Evolutionary conservation across 2,329 filamentous ascomycete species (phyloP), one percentile per base, ranked within the genome.

Genomic region (Coniochaeta sp.): DNA sequence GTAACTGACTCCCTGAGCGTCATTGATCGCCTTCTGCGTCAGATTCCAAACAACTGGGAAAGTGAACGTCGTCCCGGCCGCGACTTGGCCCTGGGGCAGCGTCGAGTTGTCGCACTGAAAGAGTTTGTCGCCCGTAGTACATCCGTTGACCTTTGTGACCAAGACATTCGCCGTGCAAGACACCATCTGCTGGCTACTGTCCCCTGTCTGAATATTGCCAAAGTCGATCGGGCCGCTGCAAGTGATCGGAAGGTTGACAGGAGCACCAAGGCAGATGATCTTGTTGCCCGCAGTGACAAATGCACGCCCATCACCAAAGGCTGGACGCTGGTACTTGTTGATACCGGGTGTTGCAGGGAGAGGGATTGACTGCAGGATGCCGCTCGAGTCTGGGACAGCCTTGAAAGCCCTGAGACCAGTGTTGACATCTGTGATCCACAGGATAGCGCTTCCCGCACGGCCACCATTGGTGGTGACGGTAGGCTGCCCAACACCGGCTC

Each of bases 21-120:
- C 56, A n/a, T 57, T 53, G 22, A 64, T 53, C 4, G 57, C 54
- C 22, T 57, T 52, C 30, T 58, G 52, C 14, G 62, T 61, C 48
- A 72, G 61, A 47, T 69, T 63, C 67, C 69, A 72, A 8, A 60
- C 63, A n/a, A 72, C 65, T 6, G 68, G 64, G 54, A 74, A 71
- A 7, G 60, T 65, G 54, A 74, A 72, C 5, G 56, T 63, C 1
- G 64, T 57, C 1, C 70, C 71, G 46, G 63, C 58, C 2, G 60
- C 57, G 7, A 74, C 38, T 10, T 64, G 52, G 3, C 68, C 65
- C 42, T 62, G 59, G 3, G 71, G 71, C 6, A 74, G 59, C 5
- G 67, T 65, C 10, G 67, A 62, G 51, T 70, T 68, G 30, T 58
- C 57, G 52, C 69, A 67, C 27, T 63, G 61, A 53, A 70, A 74